phyloP scores from a whole-genome alignment of 371 early-diverging fungal species.

The Lichtheimia hyalospora region DNA sequence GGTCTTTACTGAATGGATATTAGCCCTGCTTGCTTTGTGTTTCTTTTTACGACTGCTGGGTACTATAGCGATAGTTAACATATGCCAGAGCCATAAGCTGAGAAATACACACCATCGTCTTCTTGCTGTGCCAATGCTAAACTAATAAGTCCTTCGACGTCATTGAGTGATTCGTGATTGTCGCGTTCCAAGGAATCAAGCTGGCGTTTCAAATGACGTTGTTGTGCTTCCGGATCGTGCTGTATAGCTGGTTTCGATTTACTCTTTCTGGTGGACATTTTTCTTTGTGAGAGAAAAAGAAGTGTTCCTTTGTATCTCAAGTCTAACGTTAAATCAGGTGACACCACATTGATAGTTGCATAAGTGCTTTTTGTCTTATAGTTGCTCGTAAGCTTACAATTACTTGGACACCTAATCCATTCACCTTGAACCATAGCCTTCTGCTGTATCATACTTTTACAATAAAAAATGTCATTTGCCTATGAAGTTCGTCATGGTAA shows the following conservation, averaged over 20 bases:
- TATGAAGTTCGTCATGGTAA: too few species aligned
- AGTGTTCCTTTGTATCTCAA: too few species aligned
- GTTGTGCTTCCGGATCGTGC: constrained; percentile 42
- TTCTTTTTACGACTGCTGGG: constrained; percentile 21
- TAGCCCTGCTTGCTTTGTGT: constrained; percentile 25
- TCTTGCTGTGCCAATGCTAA: constrained; percentile 51
- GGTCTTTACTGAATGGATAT: constrained; percentile 46
- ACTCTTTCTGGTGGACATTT: background rate
- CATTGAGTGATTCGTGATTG: constrained; percentile 59
- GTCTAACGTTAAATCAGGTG: background rate
- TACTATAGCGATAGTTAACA: too few species aligned
- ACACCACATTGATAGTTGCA: background rate
- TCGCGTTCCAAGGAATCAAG: constrained; percentile 67
- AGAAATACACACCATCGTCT: constrained; percentile 1
- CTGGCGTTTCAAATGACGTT: constrained; percentile 54
- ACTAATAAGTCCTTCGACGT: constrained; percentile 57
- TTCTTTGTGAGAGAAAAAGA: background rate
- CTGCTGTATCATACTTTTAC: too few species aligned
- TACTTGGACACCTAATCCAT: too few species aligned
- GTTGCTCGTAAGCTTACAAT: too few species aligned
- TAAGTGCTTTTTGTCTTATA: too few species aligned
- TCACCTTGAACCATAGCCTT: too few species aligned
- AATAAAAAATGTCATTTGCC: too few species aligned
- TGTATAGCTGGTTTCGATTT: background rate
- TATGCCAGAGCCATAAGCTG: background rate